phyloP scores from a whole-genome alignment of 2,329 filamentous ascomycete genomes.

The Aspergillus puulaauensis region DNA sequence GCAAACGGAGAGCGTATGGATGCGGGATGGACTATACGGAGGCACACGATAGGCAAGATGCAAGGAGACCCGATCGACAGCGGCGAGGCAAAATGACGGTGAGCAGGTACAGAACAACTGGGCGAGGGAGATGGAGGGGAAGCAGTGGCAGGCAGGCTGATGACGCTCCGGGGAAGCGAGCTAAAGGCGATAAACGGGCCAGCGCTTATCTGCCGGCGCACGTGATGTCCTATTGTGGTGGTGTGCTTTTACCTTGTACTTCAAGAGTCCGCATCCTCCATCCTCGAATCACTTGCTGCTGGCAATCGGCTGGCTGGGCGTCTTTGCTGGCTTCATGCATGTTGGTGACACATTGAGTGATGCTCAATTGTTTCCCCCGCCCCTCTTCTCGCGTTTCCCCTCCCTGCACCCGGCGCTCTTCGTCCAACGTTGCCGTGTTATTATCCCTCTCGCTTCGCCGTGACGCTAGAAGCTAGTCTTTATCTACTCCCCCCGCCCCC shows the following conservation, averaged over 20 bases:
- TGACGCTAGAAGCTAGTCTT: neutral
- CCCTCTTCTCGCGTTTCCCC: neutral
- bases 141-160: neutral
- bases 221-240: conserved; percentile 11
- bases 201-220: conserved; percentile 11
- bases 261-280: neutral
- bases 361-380: neutral
- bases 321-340: conserved; percentile 6
- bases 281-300: neutral
- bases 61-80: neutral
- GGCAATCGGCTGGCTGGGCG: neutral
- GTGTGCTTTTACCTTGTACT: neutral
- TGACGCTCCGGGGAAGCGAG: neutral
- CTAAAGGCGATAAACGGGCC: conserved; percentile 5
- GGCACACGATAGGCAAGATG: neutral
- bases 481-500: neutral
- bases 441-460: neutral
- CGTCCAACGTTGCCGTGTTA: neutral
- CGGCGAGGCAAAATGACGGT: neutral
- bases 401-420: neutral
- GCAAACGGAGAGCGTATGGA: neutral
- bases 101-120: neutral
- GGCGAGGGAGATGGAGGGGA: neutral
- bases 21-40: neutral
- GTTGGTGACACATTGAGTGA: conserved; percentile 5